These are phyloP conservation scores for Thermothelomyces thermophilus DNA, from an alignment of 2,329 filamentous ascomycete genomes.

Conservation along the genomic window DNA sequence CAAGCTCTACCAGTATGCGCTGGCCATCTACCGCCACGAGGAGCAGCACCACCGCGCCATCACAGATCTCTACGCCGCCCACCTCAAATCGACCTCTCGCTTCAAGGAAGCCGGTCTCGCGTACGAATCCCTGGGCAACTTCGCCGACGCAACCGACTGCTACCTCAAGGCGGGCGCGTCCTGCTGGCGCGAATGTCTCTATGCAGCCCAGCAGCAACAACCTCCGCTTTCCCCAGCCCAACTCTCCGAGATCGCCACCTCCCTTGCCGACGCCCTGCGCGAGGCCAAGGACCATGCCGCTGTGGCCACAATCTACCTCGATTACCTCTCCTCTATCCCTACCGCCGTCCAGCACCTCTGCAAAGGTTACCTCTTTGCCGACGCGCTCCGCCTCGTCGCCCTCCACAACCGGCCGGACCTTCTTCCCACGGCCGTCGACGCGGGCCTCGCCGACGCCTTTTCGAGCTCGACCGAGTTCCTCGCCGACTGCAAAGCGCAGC, in stretches of 20 bases:
- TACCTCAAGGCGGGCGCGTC: constrained; percentile 71
- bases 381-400: constrained; percentile 73
- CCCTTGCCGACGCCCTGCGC: constrained; percentile 69
- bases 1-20: constrained; percentile 67
- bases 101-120: constrained; percentile 84
- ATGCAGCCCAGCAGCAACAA: constrained; percentile 61
- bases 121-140: constrained; percentile 78
- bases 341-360: constrained; percentile 71
- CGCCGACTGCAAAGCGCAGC: constrained; percentile 83
- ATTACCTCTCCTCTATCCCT: constrained; percentile 70
- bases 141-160: constrained; percentile 66
- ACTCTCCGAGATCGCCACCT: constrained; percentile 60
- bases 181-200: constrained; percentile 87
- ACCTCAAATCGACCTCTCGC: constrained; percentile 67
- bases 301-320: constrained; percentile 72
- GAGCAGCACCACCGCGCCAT: constrained; percentile 57
- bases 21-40: constrained; percentile 81
- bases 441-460: constrained; percentile 72
- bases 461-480: constrained; percentile 82
- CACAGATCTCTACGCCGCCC: constrained; percentile 70
- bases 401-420: constrained; percentile 55
- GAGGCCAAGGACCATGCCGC: constrained; percentile 79
- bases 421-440: constrained; percentile 64
- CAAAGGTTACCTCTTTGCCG: constrained; percentile 78
- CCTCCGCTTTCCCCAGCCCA: constrained; percentile 55